A percentile compares a stretch with the other conserved stretches of the same genome.
Conservation (phyloP, 225 moss, liverwort and hornwort genomes). For the Polytrichum commune region DNA sequence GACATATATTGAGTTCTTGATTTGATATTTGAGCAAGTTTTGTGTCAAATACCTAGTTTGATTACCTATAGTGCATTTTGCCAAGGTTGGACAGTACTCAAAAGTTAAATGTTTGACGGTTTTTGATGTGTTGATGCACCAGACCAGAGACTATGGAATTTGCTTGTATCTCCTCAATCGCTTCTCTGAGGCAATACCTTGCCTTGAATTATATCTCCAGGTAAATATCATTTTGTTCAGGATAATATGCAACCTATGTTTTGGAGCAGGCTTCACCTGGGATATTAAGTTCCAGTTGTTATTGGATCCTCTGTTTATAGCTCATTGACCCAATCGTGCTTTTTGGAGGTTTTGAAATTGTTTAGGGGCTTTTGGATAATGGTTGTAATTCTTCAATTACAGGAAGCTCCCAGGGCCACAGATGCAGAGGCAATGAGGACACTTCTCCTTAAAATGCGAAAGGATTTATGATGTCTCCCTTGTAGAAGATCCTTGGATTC, state of each 20-base stretch:
- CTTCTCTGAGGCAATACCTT: slow-evolving; percentile 64
- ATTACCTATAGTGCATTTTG: no score
- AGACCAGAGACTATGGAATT: slow-evolving; percentile 66
- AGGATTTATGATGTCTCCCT: slow-evolving; percentile 15
- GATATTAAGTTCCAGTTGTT: no score
- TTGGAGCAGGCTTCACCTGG: neutral
- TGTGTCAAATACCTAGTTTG: no score
- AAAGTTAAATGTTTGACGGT: no score
- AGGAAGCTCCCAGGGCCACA: slow-evolving; percentile 56
- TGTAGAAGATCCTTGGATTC: neutral
- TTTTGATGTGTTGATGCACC: neutral
- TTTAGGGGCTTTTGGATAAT: neutral
- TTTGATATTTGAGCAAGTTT: no score
- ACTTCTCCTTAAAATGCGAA: slow-evolving; percentile 56
- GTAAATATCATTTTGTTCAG: slow-evolving; percentile 10
- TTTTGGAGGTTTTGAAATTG: no score
- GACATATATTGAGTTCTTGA: neutral
- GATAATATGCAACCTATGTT: neutral
- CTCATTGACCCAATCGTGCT: no score
- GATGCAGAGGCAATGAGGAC: slow-evolving; percentile 59
- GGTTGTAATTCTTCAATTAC: slow-evolving; percentile 13
- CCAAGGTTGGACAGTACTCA: no score
- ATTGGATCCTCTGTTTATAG: no score
- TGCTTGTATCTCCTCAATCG: slow-evolving; percentile 59
- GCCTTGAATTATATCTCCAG: slow-evolving; percentile 60